A percentile compares a stretch with the other conserved stretches of the same genome.
Conservation (phyloP, 2,329 filamentous ascomycete species). For the Cryphonectria naterciae region DNA sequence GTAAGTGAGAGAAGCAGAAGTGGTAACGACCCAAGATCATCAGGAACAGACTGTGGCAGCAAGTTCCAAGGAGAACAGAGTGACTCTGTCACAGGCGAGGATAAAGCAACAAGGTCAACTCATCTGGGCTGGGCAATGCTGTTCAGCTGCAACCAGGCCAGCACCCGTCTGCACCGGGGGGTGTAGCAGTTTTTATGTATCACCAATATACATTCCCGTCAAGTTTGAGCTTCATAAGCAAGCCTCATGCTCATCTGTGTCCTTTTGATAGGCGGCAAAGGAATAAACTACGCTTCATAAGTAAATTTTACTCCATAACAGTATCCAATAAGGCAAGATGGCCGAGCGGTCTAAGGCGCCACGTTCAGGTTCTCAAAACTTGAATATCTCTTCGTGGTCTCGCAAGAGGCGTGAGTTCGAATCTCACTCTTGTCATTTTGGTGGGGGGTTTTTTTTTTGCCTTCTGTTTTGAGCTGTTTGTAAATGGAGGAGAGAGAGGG, state of each 20-base stretch:
- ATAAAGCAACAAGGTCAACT: neutral
- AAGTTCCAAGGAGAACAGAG: neutral
- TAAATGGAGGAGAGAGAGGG: no score
- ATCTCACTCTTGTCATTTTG: constrained; percentile 35
- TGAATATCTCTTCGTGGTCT: constrained; percentile 30
- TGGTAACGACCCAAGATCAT: neutral
- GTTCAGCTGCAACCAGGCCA: neutral
- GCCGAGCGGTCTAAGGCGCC: constrained; percentile 16
- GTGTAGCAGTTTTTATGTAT: neutral
- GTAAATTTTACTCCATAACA: neutral
- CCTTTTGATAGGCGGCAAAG: no score
- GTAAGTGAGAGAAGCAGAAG: neutral
- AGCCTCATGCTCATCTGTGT: no score
- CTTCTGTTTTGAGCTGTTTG: neutral
- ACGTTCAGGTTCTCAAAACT: constrained; percentile 9
- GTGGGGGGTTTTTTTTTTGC: no score
- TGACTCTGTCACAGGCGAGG: neutral
- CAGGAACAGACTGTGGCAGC: neutral
- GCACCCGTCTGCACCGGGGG: no score
- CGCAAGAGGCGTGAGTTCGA: constrained; percentile 36
- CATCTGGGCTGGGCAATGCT: neutral
- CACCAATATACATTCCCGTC: no score
- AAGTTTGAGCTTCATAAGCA: no score
- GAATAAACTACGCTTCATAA: neutral
- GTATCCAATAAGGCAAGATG: constrained; percentile 6